Base-by-base conservation (phyloP, 345 rosid genomes). In the Salix arbutifolia region DNA sequence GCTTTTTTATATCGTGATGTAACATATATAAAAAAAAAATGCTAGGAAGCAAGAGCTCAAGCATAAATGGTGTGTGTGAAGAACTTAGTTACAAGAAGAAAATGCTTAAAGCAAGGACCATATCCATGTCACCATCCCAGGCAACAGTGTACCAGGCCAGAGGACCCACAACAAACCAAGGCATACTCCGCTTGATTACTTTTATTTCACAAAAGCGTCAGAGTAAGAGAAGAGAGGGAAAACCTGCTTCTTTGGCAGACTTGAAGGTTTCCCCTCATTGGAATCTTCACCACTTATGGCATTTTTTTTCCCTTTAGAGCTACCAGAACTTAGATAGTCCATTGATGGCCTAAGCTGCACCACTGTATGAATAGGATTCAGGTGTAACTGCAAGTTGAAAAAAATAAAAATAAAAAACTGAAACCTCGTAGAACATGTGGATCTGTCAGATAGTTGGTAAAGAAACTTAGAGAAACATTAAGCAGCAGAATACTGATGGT, bases 281-380 rank as follows among this genome's bases (percentile, higher is more conserved):
- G 81, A 75, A 46, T 79, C 86, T 81, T 84, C 87, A 23, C 80
- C 68, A 25, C 80, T 67, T 37, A 80, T 68, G 19, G 64, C 79
- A 71, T 68, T 80, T 56, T 72, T 85, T 83, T 86, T 90, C 83
- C 80, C 84, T 73, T 83, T 87, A 17, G 83, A 82, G 58, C 71
- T 77, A 82, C 73, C 75, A 18, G 88, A 66, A 25, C 62, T 78
- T 28, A 88, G 77, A 81, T 86, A 85, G 42, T 82, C 78, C 84
- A 86, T 61, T 5, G 93, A 89, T 4, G 98, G 97, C 65, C 96
- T 91, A 70, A 95, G 93, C 85, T 95, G 97, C 82, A 89, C 94
- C 79, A 87, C 89, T 69, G 97, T 89, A 82, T 91, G 86, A 78
- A 93, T 80, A 74, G 97, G 99, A 83, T 93, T 93, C 89, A 95